These are phyloP conservation scores for Diaporthe ampelina DNA, from an alignment of 2,329 filamentous ascomycete genomes.

Conservation along the genomic window DNA sequence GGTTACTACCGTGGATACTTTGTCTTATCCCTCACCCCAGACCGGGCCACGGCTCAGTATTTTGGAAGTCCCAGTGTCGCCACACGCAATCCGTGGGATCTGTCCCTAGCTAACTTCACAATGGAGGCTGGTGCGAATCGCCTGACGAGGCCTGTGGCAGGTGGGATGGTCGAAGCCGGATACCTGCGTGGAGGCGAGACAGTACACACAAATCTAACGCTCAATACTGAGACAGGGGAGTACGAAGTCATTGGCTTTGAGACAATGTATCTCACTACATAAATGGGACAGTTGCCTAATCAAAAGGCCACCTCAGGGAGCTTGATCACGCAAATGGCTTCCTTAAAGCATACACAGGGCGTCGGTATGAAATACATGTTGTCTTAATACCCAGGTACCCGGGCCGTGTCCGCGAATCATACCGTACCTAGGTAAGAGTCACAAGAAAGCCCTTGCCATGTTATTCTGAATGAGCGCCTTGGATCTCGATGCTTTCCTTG, in stretches of 20 bases:
- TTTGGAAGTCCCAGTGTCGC: constrained; percentile 74
- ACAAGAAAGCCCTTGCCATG: background rate
- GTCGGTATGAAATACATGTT: background rate
- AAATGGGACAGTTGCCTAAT: background rate
- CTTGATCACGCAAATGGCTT: background rate
- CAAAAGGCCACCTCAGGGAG: background rate
- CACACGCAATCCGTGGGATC: constrained; percentile 72
- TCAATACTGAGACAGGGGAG: constrained; percentile 22
- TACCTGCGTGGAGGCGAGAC: constrained; percentile 61
- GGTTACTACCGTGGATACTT: constrained; percentile 82
- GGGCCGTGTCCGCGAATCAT: background rate
- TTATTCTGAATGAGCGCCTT: background rate
- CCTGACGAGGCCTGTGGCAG: constrained; percentile 59
- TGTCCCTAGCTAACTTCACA: constrained; percentile 78
- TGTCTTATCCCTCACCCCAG: constrained; percentile 70
- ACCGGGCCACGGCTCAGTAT: constrained; percentile 73
- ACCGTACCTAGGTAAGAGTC: background rate
- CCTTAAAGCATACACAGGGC: background rate
- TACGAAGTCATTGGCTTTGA: constrained; percentile 28
- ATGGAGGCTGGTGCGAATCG: constrained; percentile 73
- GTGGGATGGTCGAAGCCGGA: constrained; percentile 65
- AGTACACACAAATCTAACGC: constrained; percentile 11
- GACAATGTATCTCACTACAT: constrained; percentile 16
- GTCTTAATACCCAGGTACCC: background rate
- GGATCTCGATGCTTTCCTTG: background rate